Evolutionary conservation across 2,329 filamentous ascomycete genomes (phyloP), one percentile per base, ranked within the genome.

Genomic region (Podosphaera fusca): DNA sequence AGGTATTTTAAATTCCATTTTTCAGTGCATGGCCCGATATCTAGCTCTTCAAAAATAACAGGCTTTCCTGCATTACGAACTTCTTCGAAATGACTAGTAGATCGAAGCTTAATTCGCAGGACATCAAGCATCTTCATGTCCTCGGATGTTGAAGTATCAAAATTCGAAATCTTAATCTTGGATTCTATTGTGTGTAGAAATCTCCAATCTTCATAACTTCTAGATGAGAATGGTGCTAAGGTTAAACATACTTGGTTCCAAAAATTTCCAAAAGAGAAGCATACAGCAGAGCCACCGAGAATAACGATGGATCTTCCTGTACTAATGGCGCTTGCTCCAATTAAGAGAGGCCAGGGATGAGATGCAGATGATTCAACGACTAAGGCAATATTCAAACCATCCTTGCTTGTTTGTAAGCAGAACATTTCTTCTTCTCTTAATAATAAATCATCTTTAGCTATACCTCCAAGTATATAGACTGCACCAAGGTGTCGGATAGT

Each of bases 181-280:
- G 53, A 50, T 52, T 60, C 60, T 14, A 63, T 36, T 7, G 61
- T 66, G n/a, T 58, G 53, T 14, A 60, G 40, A 40, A 61, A 64
- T 30, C 51, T 57, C 65, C 65, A 67, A 2, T 47, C 21, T 21
- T 58, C 42, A 55, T 29, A 4, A 12, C 12, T 31, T 51, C 21
- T 10, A 36, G 35, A 31, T 21, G 10, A 29, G n/a, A 21, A 10
- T 10, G 40, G 38, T 55, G 38, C 6, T n/a, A 55, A 47, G n/a
- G 54, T 55, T 29, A 55, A 35, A 14, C 54, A 64, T 1, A 79
- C 79, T 36, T 74, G 73, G 55, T 88, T 89, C 85, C 86, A 94
- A 64, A 79, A 88, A 5, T 85, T 85, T 1, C 88, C 88, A 75
- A 94, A 94, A 0, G 86, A 88, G 71, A 94, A 94, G 67, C 87